Base-by-base conservation (phyloP, 2,329 filamentous ascomycete species). In the Cladophialophora carrionii region DNA sequence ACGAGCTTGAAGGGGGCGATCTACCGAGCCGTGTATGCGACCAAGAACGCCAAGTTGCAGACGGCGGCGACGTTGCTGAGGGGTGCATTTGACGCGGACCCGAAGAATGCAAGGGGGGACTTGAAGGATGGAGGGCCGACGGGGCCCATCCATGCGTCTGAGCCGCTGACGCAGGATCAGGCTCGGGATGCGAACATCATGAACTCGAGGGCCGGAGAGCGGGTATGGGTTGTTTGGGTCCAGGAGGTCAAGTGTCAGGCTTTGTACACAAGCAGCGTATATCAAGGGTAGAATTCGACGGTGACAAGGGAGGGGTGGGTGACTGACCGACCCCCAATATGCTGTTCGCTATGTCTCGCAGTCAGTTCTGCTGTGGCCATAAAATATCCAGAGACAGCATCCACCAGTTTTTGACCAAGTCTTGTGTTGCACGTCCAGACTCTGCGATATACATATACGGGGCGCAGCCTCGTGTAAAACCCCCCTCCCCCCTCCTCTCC, bases 1-100 rank as follows among this genome's bases (percentile, higher is more conserved):
- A 66, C 67, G 0, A 74, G 71, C 60, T 77, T 83, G 53, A 73
- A 79, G 65, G 73, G 75, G 53, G 78, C 75, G 0, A 79, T 82
- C 7, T 76, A 77, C 58, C 71, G 76, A 24, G 76, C 78, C 1
- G 70, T 83, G 1, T 82, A 82, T 62, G 81, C 81, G 0, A 72
- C 76, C 62, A 73, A 74, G 65, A 81, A 82, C 65, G 80, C 81
- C 0, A 70, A 67, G 3, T 73, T 81, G 1, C 79, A 81, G 70
- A 76, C 76, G 1, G 73, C 74, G 31, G 77, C 79, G 3, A 64
- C 79, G 55, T 41, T 68, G 46, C 31, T 68, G 26, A 51, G 57
- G 48, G 58, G 54, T 20, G 66, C 63, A n/a, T 62, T 58, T 46
- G 46, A n/a, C 7, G 58, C 41, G 7, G 8, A 54, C 12, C 51